Conservation (phyloP, 2,329 filamentous ascomycete genomes). For the Colletotrichum caudatum region DNA sequence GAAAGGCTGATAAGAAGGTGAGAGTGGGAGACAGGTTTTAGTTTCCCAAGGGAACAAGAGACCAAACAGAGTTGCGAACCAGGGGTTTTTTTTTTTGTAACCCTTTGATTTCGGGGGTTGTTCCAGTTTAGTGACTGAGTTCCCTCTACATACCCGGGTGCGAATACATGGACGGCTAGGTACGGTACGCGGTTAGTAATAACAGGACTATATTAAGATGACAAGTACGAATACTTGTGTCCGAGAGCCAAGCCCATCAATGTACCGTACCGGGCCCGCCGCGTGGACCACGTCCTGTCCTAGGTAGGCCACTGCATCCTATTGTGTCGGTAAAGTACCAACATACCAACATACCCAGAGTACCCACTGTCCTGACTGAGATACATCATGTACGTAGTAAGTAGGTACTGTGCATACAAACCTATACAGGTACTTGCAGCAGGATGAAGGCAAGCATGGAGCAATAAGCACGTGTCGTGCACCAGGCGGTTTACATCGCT, state of each 20-base stretch:
- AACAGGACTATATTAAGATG: neutral
- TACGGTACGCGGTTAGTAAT: neutral
- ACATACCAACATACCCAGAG: too few relatives aligned
- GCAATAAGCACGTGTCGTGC: neutral
- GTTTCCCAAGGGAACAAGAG: constrained; percentile 47
- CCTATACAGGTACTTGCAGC: too few relatives aligned
- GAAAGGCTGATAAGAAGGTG: constrained; percentile 17
- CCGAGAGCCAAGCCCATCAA: neutral
- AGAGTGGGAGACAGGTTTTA: constrained; percentile 47
- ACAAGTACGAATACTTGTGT: neutral
- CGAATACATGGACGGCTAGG: neutral
- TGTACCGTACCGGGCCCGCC: too few relatives aligned
- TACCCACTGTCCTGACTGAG: too few relatives aligned
- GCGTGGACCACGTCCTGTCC: too few relatives aligned
- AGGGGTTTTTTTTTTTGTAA: neutral
- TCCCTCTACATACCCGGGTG: neutral
- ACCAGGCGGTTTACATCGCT: constrained; percentile 4
- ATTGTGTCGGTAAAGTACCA: too few relatives aligned
- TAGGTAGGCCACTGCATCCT: too few relatives aligned
- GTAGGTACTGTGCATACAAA: too few relatives aligned
- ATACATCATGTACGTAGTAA: too few relatives aligned
- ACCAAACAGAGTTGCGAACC: constrained; percentile 38
- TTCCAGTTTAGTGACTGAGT: constrained; percentile 36
- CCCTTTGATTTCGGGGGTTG: constrained; percentile 12
- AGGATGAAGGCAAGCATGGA: neutral